Base-by-base conservation (phyloP, 192 early-diverging fungal genomes). In the Entophlyctis luteolus region DNA sequence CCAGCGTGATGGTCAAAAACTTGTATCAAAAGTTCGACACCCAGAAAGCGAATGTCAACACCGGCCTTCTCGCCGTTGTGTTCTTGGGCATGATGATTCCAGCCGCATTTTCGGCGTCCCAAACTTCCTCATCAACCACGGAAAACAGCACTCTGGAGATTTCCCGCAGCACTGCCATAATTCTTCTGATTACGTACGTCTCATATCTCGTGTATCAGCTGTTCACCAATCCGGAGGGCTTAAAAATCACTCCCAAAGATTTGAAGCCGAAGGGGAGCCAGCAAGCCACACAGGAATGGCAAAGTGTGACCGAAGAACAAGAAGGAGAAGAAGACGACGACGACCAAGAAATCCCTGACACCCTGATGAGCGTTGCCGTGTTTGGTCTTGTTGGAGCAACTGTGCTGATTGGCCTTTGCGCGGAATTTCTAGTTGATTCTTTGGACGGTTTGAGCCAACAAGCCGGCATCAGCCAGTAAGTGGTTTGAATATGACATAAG, bases 351-450 rank as follows among this genome's bases (percentile, higher is more conserved):
- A 72, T 77, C 14, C 74, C 85, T 8, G 79, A 83, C 39, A 78
- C 90, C 46, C 81, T 88, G 4, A 59, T 85, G 1, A 70, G 74
- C 63, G 73, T 93, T 20, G 82, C 89, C 2, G 52, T 87, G 23
- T 31, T 69, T 2, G 55, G 88, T 23, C 82, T 98, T 27, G 47
- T 87, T 38, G 46, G 85, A 1, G 75, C 87, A 37, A 93, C 92
- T 0, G 72, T 87, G 0, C 52, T 88, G 3, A 87, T 94, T 1
- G 88, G 89, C 6, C 60, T 95, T 29, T 92, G 86, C 62, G 91
- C 93, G 48, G 93, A 98, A 67, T 91, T 82, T 65, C 74, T 98
- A 14, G 92, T 98, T 1, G 82, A 73, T n/a, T 88, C 89, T 0
- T 91, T 98, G 39, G 89, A 93, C 34, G 86, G 84, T n/a, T 67